Conservation (phyloP, 208 protist species). For the Perkinsela sp. region DNA sequence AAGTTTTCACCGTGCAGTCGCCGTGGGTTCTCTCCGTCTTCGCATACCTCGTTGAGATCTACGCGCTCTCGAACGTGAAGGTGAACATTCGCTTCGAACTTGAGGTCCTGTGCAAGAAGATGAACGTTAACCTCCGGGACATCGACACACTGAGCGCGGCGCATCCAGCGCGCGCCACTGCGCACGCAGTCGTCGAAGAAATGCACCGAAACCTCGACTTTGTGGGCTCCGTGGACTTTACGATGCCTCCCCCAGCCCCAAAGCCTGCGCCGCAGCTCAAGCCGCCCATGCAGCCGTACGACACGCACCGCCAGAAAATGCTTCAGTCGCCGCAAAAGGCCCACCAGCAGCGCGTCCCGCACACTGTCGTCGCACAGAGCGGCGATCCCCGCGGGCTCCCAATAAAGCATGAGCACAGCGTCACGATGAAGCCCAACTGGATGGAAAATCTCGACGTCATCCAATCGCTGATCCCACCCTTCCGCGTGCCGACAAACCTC, state of each 20-base stretch:
- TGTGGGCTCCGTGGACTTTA: background rate
- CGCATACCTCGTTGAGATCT: slow-evolving; percentile 73
- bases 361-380: background rate
- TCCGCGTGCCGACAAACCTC: background rate
- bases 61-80: slow-evolving; percentile 73
- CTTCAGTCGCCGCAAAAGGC: background rate
- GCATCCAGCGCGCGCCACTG: background rate
- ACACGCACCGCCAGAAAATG: background rate
- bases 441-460: slow-evolving; percentile 1
- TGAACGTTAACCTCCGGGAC: slow-evolving; percentile 18
- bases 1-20: slow-evolving; percentile 84
- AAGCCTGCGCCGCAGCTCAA: background rate
- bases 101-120: slow-evolving; percentile 47
- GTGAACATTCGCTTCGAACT: slow-evolving; percentile 92
- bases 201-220: background rate
- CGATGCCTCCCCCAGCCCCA: background rate
- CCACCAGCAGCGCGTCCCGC: background rate
- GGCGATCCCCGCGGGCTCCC: background rate
- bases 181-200: background rate
- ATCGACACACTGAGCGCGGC: slow-evolving; percentile 8
- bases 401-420: background rate
- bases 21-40: slow-evolving; percentile 89
- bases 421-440: background rate
- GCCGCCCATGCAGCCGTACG: background rate
- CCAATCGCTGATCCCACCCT: background rate